These are phyloP conservation scores for Lactifluus hygrophoroides DNA, from an alignment of 768 basidiomycete genomes.

Conservation along the genomic window DNA sequence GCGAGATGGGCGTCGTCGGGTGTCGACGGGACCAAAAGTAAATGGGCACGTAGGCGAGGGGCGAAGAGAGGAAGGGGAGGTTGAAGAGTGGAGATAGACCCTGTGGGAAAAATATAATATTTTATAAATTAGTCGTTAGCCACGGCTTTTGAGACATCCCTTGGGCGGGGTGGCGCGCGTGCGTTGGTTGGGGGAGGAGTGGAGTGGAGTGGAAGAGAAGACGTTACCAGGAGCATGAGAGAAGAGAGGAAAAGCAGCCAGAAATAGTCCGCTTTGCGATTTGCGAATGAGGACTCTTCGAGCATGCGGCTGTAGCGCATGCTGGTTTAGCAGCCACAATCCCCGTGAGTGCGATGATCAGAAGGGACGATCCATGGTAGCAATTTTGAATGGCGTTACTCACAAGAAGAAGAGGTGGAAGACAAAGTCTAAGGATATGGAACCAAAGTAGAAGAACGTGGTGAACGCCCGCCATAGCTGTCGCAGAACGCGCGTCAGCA, in stretches of 20 bases:
- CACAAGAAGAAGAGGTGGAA: conserved; percentile 99
- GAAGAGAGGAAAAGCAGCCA: conserved; percentile 87
- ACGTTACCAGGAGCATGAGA: conserved; percentile 70
- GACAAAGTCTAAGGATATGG: conserved; percentile 86
- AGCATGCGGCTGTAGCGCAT: conserved; percentile 97
- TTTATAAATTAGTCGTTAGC: background rate
- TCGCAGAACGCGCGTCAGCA: background rate
- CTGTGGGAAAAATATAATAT: conserved; percentile 29
- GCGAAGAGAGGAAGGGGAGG: conserved; percentile 87
- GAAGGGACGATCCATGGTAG: background rate
- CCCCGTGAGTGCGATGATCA: background rate
- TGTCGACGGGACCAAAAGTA: conserved; percentile 97
- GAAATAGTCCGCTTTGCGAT: conserved; percentile 87
- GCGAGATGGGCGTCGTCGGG: conserved; percentile 88
- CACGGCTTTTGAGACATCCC: no score
- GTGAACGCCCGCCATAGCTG: conserved; percentile 85
- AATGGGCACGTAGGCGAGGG: conserved; percentile 90
- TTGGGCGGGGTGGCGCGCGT: no score
- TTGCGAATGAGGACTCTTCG: conserved; percentile 93
- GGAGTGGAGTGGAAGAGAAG: conserved; percentile 5
- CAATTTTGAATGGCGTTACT: conserved; percentile 27
- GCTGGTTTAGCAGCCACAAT: no score
- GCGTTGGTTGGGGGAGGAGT: background rate
- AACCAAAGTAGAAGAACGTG: conserved; percentile 95
- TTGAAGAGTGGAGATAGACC: conserved; percentile 81